A percentile compares a stretch with the other conserved stretches of the same genome.
phyloP scores from a whole-genome alignment of 164 flowering plant genomes.

The Vitis riparia region DNA sequence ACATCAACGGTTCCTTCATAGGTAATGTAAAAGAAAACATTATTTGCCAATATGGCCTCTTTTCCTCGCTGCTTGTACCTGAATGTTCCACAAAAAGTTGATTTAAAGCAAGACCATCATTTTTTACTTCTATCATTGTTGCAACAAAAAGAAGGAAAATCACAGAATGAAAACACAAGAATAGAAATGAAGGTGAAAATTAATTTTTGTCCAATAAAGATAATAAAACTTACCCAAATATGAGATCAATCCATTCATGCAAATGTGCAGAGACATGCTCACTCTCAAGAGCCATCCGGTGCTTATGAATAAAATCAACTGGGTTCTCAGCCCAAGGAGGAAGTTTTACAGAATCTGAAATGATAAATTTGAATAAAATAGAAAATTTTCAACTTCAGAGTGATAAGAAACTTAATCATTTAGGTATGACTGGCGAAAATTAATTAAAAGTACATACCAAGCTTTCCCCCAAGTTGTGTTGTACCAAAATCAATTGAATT shows the following conservation, averaged over 20 bases:
- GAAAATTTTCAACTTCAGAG: background rate
- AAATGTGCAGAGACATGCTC: conserved; percentile 95
- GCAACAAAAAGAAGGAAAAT: background rate
- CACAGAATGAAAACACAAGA: background rate
- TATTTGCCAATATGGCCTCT: conserved; percentile 86
- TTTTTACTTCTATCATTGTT: background rate
- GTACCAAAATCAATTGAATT: conserved; percentile 94
- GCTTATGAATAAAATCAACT: conserved; percentile 90
- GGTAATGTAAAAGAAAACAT: conserved; percentile 95
- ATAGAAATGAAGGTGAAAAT: background rate
- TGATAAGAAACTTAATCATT: background rate
- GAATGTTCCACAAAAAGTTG: conserved; percentile 14
- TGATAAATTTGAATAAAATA: conserved; percentile 1
- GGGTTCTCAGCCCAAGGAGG: conserved; percentile 96
- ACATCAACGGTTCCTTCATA: conserved; percentile 97
- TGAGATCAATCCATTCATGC: conserved; percentile 98
- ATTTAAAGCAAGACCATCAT: too few species aligned
- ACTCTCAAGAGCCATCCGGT: conserved; percentile 96
- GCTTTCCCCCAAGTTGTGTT: conserved; percentile 89
- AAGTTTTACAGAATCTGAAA: conserved; percentile 78
- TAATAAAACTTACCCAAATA: conserved; percentile 75
- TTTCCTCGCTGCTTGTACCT: conserved; percentile 98
- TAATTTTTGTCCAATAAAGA: background rate
- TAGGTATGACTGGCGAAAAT: background rate
- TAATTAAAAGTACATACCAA: conserved; percentile 51